These are phyloP conservation scores for Populus euphratica DNA, from an alignment of 345 rosid genomes.

Conservation along the genomic window DNA sequence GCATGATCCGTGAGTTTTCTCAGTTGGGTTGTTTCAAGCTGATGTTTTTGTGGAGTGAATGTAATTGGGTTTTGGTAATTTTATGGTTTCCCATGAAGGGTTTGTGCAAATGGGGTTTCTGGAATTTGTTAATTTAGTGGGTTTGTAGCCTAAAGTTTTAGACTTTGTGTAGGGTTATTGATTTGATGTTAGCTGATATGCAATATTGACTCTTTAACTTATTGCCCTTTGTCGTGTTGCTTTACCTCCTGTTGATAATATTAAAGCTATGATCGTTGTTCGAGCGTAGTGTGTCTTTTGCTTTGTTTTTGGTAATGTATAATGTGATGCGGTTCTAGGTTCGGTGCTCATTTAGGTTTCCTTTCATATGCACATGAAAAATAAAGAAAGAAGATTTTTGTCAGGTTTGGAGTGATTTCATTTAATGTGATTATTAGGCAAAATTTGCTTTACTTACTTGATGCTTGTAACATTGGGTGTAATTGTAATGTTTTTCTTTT, in stretches of 20 bases:
- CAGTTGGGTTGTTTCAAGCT: slow-evolving; percentile 25
- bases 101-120: slow-evolving; percentile 11
- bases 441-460: not conserved
- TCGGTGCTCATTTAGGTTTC: not conserved
- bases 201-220: slow-evolving; percentile 6
- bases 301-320: not conserved
- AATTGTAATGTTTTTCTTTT: not conserved
- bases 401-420: not conserved
- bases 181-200: not conserved
- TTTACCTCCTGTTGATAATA: not conserved
- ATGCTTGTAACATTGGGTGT: not conserved
- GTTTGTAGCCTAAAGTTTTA: not conserved
- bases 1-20: slow-evolving; percentile 28
- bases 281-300: not conserved
- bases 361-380: not conserved
- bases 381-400: not conserved
- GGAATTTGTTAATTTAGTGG: slow-evolving; percentile 6
- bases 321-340: not conserved
- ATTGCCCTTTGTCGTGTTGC: not conserved
- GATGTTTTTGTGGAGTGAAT: not conserved
- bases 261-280: not conserved
- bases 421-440: not conserved
- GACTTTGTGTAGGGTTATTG: slow-evolving; percentile 1
- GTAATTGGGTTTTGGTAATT: slow-evolving; percentile 4
- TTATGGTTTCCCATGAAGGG: not conserved